These are phyloP conservation scores for Termitomyces sp. DNA, from an alignment of 768 basidiomycete species.

Conservation along the genomic window DNA sequence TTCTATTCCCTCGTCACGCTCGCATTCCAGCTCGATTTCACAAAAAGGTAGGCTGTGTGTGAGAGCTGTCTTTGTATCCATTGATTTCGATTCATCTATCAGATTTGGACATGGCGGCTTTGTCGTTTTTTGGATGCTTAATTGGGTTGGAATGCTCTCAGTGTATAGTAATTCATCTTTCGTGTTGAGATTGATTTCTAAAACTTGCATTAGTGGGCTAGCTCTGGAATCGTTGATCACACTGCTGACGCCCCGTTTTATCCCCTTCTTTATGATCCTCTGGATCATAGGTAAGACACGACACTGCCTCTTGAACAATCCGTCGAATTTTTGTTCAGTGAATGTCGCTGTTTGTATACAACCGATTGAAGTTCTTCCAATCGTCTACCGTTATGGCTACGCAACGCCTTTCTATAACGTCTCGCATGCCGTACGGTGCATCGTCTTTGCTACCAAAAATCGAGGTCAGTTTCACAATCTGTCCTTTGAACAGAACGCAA, in stretches of 20 bases:
- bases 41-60: conserved; percentile 34
- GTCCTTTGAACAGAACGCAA: no score
- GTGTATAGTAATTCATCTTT: conserved; percentile 30
- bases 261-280: conserved; percentile 59
- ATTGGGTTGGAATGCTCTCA: conserved; percentile 56
- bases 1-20: conserved; percentile 56
- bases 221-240: conserved; percentile 60
- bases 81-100: not conserved
- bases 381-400: conserved; percentile 60
- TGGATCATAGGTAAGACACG: conserved; percentile 54
- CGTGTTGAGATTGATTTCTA: not conserved
- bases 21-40: conserved; percentile 57
- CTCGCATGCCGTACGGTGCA: conserved; percentile 48
- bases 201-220: conserved; percentile 37
- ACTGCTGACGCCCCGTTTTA: conserved; percentile 47
- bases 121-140: conserved; percentile 68
- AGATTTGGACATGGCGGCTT: conserved; percentile 52
- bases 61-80: not conserved
- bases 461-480: not conserved
- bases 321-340: conserved; percentile 21
- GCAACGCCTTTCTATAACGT: conserved; percentile 72
- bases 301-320: not conserved
- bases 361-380: conserved; percentile 55
- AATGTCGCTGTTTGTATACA: conserved; percentile 57
- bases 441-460: conserved; percentile 62